A percentile compares a stretch with the other conserved stretches of the same genome.
phyloP scores from a whole-genome alignment of 2,329 filamentous ascomycete species.

The Clarireedia hainanense region DNA sequence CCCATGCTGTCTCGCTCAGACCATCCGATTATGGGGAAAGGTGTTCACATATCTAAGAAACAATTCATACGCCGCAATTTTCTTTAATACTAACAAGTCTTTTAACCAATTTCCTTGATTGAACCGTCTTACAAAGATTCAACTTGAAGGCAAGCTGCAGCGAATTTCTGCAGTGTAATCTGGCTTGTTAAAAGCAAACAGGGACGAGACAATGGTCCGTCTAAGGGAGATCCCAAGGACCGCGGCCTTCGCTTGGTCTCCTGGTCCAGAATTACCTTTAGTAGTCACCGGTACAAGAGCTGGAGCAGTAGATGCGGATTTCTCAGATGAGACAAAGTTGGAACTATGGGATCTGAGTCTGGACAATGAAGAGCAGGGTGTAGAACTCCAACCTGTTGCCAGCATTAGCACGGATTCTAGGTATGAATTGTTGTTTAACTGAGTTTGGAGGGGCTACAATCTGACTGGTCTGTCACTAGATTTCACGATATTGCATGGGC shows the following conservation, averaged over 20 bases:
- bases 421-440: constrained; percentile 41
- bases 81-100: not conserved
- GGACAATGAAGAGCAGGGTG: constrained; percentile 64
- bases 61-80: constrained; percentile 1
- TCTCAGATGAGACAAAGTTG: constrained; percentile 92
- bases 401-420: constrained; percentile 84
- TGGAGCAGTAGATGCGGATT: constrained; percentile 92
- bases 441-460: not conserved
- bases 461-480: constrained; percentile 39
- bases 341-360: constrained; percentile 93
- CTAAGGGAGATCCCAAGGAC: constrained; percentile 94
- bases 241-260: constrained; percentile 95
- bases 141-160: constrained; percentile 3
- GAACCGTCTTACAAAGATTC: not conserved
- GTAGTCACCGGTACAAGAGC: constrained; percentile 91
- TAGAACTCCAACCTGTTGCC: constrained; percentile 78
- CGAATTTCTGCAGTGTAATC: constrained; percentile 3
- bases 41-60: constrained; percentile 7
- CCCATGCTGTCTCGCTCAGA: constrained; percentile 5
- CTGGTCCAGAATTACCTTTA: constrained; percentile 68
- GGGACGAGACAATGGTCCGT: constrained; percentile 65
- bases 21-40: constrained; percentile 11
- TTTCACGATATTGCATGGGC: constrained; percentile 98
- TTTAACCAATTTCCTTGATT: not conserved
- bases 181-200: constrained; percentile 5